Conservation (phyloP, 169 alveolate genomes). For the Plasmodium yoelii region DNA sequence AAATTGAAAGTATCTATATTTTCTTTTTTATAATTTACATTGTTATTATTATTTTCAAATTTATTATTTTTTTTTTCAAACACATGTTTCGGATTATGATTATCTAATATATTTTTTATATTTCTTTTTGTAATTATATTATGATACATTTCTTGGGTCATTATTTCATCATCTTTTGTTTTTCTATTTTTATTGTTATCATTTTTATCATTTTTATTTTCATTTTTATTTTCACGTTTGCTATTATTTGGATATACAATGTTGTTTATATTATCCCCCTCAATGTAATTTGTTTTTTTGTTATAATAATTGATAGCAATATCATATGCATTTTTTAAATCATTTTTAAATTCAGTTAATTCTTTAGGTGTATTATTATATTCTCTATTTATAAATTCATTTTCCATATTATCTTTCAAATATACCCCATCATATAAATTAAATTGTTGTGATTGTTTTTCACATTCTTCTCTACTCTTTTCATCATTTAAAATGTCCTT, state of each 20-base stretch:
- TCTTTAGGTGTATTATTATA: slow-evolving; percentile 15
- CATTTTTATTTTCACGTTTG: no score
- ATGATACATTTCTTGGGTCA: slow-evolving; percentile 20
- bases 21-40: neutral
- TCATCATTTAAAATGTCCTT: no score
- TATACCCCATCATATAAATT: no score
- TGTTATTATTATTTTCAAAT: neutral
- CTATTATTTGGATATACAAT: no score
- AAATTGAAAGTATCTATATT: slow-evolving; percentile 21
- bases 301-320: slow-evolving; percentile 34
- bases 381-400: neutral
- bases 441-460: no score
- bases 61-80: neutral
- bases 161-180: neutral
- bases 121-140: slow-evolving; percentile 52
- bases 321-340: slow-evolving; percentile 33
- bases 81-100: slow-evolving; percentile 6
- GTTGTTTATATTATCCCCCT: neutral
- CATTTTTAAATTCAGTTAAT: slow-evolving; percentile 18
- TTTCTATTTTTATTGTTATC: no score
- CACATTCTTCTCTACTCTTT: no score
- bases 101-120: slow-evolving; percentile 33
- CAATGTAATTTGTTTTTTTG: slow-evolving; percentile 7
- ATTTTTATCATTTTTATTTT: no score
- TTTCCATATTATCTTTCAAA: neutral